These are phyloP conservation scores for Wallacemonas collosoma DNA, from an alignment of 208 protist species.

Conservation along the genomic window DNA sequence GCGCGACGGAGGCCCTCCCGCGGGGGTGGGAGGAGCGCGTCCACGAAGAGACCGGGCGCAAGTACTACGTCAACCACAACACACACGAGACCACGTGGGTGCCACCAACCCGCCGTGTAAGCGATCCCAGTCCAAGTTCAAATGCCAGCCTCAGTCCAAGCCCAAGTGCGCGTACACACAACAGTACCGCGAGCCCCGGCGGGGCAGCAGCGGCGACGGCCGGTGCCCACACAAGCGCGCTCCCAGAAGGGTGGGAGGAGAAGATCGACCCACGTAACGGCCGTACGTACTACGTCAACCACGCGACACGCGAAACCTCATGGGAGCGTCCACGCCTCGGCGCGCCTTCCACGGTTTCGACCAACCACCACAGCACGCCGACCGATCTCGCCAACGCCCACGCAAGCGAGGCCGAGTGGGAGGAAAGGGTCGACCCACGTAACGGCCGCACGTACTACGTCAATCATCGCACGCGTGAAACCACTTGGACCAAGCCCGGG, in stretches of 20 bases:
- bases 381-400: too few relatives aligned
- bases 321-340: constrained; percentile 23
- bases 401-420: constrained; percentile 40
- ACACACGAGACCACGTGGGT: constrained; percentile 40
- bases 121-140: background rate
- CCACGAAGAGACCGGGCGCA: constrained; percentile 26
- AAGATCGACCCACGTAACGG: constrained; percentile 30
- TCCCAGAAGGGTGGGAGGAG: constrained; percentile 38
- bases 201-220: constrained; percentile 12
- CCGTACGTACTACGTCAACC: constrained; percentile 41
- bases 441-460: constrained; percentile 53
- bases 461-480: constrained; percentile 51
- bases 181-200: too few relatives aligned
- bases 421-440: constrained; percentile 28
- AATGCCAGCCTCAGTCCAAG: background rate
- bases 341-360: too few relatives aligned
- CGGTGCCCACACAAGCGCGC: background rate
- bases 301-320: constrained; percentile 41
- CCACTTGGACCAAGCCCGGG: constrained; percentile 43
- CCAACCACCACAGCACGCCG: too few relatives aligned
- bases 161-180: background rate
- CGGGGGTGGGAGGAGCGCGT: constrained; percentile 39
- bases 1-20: constrained; percentile 24
- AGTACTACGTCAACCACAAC: constrained; percentile 41
- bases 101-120: constrained; percentile 9